Evolutionary conservation across 202 grass and related monocot genomes (phyloP).

Genomic region (Thinopyrum obtusiflorum): DNA sequence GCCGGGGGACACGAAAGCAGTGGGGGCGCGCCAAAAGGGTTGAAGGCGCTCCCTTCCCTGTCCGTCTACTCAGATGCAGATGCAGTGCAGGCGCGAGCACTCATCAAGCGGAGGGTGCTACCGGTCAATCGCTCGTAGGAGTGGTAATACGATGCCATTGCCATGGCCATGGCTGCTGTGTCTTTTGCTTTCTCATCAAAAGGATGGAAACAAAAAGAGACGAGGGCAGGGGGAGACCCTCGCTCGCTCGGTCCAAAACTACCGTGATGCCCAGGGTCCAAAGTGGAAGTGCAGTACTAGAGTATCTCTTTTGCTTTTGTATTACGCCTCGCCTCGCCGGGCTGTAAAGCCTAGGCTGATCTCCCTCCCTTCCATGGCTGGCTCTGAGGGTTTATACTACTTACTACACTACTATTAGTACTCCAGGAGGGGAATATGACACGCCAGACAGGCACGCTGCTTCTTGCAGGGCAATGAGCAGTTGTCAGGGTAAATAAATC

Average conservation of each 20-base stretch:
- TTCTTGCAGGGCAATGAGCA: background rate
- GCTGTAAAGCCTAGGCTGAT: constrained; percentile 19
- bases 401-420: too few species aligned
- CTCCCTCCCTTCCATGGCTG: background rate
- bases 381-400: background rate
- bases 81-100: background rate
- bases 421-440: too few species aligned
- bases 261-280: too few species aligned
- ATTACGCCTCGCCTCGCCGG: too few species aligned
- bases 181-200: constrained; percentile 23
- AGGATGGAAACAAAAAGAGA: constrained; percentile 45
- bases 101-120: background rate
- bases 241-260: too few species aligned
- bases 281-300: too few species aligned
- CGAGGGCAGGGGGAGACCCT: background rate
- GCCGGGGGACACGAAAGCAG: constrained; percentile 35
- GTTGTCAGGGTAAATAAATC: background rate
- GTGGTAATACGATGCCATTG: background rate
- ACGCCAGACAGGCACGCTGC: background rate
- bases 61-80: background rate
- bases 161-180: background rate
- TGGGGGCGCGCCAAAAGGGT: background rate
- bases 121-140: background rate
- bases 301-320: constrained; percentile 1
- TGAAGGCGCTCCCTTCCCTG: background rate